phyloP scores from a whole-genome alignment of 495 filamentous ascomycete species.

The Hypoxylon cercidicola region DNA sequence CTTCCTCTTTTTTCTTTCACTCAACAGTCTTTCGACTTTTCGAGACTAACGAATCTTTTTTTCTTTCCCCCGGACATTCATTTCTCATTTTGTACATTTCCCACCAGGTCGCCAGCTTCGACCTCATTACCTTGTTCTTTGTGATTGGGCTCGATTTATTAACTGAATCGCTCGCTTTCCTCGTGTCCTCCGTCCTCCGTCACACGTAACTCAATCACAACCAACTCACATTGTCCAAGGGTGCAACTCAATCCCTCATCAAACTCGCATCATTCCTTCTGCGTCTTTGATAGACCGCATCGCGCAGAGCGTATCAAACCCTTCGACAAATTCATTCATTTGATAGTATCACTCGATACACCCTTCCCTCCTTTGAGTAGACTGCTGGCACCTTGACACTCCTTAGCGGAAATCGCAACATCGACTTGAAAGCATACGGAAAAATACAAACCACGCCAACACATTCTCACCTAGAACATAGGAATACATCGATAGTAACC shows the following conservation, averaged over 20 bases:
- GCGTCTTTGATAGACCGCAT: conserved; percentile 47
- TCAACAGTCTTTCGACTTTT: conserved; percentile 28
- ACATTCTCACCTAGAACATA: conserved; percentile 14
- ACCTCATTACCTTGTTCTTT: conserved; percentile 36
- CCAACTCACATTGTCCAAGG: conserved; percentile 35
- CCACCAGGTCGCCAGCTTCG: conserved; percentile 54
- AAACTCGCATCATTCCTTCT: conserved; percentile 43
- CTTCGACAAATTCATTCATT: conserved; percentile 40
- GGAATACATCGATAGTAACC: conserved; percentile 1
- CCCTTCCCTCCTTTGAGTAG: conserved; percentile 38
- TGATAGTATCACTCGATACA: conserved; percentile 38
- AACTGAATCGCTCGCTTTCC: conserved; percentile 1
- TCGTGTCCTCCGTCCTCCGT: conserved; percentile 24
- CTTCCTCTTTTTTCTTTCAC: conserved; percentile 25
- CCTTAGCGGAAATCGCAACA: conserved; percentile 37
- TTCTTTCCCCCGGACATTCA: conserved; percentile 41
- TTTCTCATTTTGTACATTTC: conserved; percentile 43
- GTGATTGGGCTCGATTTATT: conserved; percentile 31
- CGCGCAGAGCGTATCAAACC: conserved; percentile 43
- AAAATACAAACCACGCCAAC: conserved; percentile 15
- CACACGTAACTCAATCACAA: conserved; percentile 17
- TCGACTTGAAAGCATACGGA: conserved; percentile 8
- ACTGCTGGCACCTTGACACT: conserved; percentile 46
- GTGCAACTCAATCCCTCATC: conserved; percentile 30
- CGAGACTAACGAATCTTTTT: conserved; percentile 38